Conservation (phyloP, 2,329 filamentous ascomycete genomes). For the Pseudophaeomoniella oleicola region DNA sequence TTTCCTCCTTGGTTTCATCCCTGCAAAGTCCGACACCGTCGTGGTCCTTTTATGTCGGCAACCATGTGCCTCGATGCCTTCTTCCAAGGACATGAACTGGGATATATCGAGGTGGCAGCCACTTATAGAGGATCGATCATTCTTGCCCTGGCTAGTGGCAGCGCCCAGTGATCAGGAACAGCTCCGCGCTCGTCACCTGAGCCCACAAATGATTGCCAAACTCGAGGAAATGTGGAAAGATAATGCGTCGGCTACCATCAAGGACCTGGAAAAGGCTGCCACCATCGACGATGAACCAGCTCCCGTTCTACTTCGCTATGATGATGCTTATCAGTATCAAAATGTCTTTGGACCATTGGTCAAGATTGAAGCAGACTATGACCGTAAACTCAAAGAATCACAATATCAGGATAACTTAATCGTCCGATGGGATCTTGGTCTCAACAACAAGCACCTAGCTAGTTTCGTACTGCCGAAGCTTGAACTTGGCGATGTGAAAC, state of each 20-base stretch:
- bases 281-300: slow-evolving; percentile 91
- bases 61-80: slow-evolving; percentile 85
- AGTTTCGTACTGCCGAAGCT: slow-evolving; percentile 95
- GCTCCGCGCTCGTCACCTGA: slow-evolving; percentile 82
- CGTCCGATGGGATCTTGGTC: slow-evolving; percentile 84
- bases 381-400: slow-evolving; percentile 95
- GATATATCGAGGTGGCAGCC: slow-evolving; percentile 97
- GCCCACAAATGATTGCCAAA: slow-evolving; percentile 87
- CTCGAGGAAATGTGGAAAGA: slow-evolving; percentile 99
- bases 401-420: slow-evolving; percentile 93
- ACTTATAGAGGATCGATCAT: slow-evolving; percentile 90
- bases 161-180: slow-evolving; percentile 88
- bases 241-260: slow-evolving; percentile 72
- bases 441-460: slow-evolving; percentile 95
- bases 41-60: slow-evolving; percentile 94
- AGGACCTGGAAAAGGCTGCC: slow-evolving; percentile 79
- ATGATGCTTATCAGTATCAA: slow-evolving; percentile 96
- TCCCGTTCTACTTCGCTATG: slow-evolving; percentile 82
- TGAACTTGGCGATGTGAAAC: slow-evolving; percentile 91
- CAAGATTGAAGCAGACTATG: slow-evolving; percentile 98
- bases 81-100: slow-evolving; percentile 99
- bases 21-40: slow-evolving; percentile 94
- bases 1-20: slow-evolving; percentile 93
- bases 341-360: slow-evolving; percentile 96
- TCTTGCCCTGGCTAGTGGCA: slow-evolving; percentile 83